Evolutionary conservation across 805 yeast species (phyloP), one percentile per base, ranked within the genome.

Genomic region (Suhomyces xylopsoci): DNA sequence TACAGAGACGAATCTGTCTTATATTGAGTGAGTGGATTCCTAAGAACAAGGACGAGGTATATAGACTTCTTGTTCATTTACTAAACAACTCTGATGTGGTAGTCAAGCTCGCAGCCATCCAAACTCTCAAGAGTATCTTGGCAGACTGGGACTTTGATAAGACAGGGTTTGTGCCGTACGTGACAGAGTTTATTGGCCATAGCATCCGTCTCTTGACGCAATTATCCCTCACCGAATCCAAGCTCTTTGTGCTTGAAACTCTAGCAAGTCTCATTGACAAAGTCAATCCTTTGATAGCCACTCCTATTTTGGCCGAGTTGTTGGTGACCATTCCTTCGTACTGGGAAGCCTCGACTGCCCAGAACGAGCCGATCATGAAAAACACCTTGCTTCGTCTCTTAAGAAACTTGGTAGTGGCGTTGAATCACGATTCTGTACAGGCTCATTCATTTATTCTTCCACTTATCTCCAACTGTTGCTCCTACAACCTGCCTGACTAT

Each of bases 91-190:
- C 84, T 57, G 98, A 94, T 65, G 77, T 79, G 51, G 96, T 93
- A n/a, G 96, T 94, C 2, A 80, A 79, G 58, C 65, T 94, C 20
- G 82, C 96, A 0, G 85, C 94, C 0, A 76, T 87, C 14, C 87
- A 85, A 60, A 82, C 93, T 0, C 69, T 92, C 19, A 79, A 84
- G 54, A 77, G 81, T 26, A 76, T 88, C 47, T 75, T 93, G 30
- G 92, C 90, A 55, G 97, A 91, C 61, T 90, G 96, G 89, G 92
- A 88, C 55, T 92, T 93, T 66, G 77, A 83, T 38, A 85, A 88
- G 54, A 73, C 70, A 14, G 83, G 75, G 28, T 90, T 94, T 61
- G 70, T 80, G 56, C 90, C 93, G 1, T 91, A 71, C 62, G 71
- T 88, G 50, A 77, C 80, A 26, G 75, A 74, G 1, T 79, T 80